These are phyloP conservation scores for Gnomoniopsis smithogilvyi DNA, from an alignment of 2,329 filamentous ascomycete species.

Conservation along the genomic window DNA sequence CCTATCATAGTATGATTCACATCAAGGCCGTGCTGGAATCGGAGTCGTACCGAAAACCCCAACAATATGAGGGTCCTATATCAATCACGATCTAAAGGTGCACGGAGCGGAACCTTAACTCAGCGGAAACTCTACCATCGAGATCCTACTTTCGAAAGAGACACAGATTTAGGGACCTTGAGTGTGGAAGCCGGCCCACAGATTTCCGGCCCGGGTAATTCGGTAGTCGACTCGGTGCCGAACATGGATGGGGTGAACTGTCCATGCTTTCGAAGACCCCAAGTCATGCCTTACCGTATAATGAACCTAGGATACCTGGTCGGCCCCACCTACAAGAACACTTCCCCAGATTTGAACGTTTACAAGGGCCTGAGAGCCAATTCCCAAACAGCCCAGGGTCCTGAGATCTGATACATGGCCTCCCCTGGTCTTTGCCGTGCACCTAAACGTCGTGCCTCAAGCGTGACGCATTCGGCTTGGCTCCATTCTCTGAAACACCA, in stretches of 20 bases:
- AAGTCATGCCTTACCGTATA: not conserved
- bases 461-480: not conserved
- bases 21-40: no score
- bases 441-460: not conserved
- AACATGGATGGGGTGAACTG: no score
- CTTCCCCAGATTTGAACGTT: not conserved
- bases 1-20: no score
- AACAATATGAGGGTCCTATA: no score
- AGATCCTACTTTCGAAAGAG: not conserved
- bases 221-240: no score
- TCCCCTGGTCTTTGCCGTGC: not conserved
- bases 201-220: not conserved
- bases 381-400: not conserved
- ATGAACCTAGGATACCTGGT: not conserved
- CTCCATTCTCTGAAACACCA: conserved; percentile 1
- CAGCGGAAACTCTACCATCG: not conserved
- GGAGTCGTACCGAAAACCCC: no score
- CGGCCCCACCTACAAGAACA: not conserved
- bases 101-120: not conserved
- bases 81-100: not conserved
- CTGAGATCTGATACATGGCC: not conserved
- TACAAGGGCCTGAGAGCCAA: not conserved
- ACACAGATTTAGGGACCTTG: not conserved
- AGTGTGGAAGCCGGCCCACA: not conserved
- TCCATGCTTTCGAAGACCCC: no score